A percentile compares a stretch with the other conserved stretches of the same genome.
These are phyloP conservation scores for Mucor saturninus DNA, from an alignment of 371 early-diverging fungal species.

Conservation along the genomic window DNA sequence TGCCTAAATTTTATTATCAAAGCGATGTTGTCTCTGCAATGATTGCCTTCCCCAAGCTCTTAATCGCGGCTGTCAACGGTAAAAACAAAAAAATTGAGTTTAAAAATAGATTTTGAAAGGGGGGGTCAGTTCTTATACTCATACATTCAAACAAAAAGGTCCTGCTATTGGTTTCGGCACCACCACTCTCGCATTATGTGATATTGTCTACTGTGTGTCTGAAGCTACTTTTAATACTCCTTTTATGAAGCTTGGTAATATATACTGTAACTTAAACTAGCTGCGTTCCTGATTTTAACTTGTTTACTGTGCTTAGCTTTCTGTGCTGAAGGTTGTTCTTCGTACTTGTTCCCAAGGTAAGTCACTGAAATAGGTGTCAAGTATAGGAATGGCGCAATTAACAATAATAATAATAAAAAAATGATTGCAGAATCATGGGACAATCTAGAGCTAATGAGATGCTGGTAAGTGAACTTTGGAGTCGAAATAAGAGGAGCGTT, in stretches of 20 bases:
- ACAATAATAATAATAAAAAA: background rate
- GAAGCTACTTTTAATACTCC: slow-evolving; percentile 69
- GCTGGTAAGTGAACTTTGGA: slow-evolving; percentile 32
- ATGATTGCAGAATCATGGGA: slow-evolving; percentile 55
- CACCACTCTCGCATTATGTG: slow-evolving; percentile 71
- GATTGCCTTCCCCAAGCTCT: slow-evolving; percentile 72
- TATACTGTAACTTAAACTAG: background rate
- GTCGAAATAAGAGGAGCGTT: too few species aligned
- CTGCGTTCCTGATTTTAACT: background rate
- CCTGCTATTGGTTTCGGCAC: slow-evolving; percentile 76
- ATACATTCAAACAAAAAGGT: slow-evolving; percentile 37
- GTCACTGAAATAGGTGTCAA: background rate
- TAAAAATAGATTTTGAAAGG: background rate
- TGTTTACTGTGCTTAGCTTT: slow-evolving; percentile 31
- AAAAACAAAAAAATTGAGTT: background rate
- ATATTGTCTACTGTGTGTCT: slow-evolving; percentile 68
- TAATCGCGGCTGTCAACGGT: slow-evolving; percentile 79
- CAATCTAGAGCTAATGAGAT: slow-evolving; percentile 69
- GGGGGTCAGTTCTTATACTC: background rate
- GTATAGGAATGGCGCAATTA: too few species aligned
- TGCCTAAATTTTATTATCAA: background rate
- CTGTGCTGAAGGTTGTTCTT: slow-evolving; percentile 76
- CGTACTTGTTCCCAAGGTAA: slow-evolving; percentile 59
- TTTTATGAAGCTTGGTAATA: slow-evolving; percentile 66
- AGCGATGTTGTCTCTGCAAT: slow-evolving; percentile 59